These are phyloP conservation scores for Fomitopsis palustris DNA, from an alignment of 1,284 basidiomycete species.

Conservation along the genomic window DNA sequence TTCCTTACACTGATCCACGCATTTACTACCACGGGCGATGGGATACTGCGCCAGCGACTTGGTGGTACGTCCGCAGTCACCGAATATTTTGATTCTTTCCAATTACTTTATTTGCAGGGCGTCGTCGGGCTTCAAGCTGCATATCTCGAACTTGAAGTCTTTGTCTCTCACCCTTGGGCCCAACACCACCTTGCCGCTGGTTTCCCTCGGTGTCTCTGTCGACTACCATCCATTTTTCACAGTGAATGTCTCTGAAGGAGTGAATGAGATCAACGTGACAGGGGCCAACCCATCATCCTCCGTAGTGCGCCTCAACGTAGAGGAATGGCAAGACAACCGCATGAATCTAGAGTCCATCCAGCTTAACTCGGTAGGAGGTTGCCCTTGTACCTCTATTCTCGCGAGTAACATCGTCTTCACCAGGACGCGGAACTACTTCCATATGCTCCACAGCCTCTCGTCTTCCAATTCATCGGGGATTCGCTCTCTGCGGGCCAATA, in stretches of 20 bases:
- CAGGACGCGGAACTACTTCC: constrained; percentile 45
- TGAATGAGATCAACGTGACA: constrained; percentile 33
- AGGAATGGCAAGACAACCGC: constrained; percentile 58
- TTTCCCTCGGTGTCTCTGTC: constrained; percentile 45
- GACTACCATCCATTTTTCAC: constrained; percentile 44
- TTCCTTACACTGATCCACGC: constrained; percentile 28
- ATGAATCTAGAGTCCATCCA: constrained; percentile 47
- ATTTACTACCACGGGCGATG: constrained; percentile 37
- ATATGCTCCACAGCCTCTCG: constrained; percentile 42
- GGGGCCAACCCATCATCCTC: constrained; percentile 13
- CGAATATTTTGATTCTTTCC: not conserved
- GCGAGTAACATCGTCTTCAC: not conserved
- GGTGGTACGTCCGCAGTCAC: constrained; percentile 30
- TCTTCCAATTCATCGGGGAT: constrained; percentile 58
- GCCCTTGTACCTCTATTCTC: not conserved
- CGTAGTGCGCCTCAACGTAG: constrained; percentile 46
- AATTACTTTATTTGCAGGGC: constrained; percentile 36
- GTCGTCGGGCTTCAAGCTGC: constrained; percentile 52
- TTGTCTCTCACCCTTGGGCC: constrained; percentile 46
- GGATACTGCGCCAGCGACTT: constrained; percentile 36
- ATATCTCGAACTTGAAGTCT: constrained; percentile 40
- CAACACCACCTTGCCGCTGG: constrained; percentile 44
- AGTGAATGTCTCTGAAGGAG: constrained; percentile 45
- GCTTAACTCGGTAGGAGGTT: constrained; percentile 40
- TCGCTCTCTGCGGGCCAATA: constrained; percentile 59